A percentile compares a stretch with the other conserved stretches of the same genome.
Evolutionary conservation across 176 grass and related monocot species (phyloP).

Genomic region (Ensete glaucum): DNA sequence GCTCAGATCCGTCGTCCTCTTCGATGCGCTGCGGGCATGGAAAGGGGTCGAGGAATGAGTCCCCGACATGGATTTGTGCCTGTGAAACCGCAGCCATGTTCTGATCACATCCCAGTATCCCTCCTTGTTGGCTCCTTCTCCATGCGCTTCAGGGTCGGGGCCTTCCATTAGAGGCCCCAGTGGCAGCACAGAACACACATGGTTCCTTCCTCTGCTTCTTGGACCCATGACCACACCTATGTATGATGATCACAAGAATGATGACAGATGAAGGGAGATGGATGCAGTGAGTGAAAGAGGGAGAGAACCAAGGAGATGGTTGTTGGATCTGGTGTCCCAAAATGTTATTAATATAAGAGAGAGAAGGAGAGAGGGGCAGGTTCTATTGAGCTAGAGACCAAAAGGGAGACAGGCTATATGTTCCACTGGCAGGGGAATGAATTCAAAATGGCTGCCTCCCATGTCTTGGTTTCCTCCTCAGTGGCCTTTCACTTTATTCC

Average conservation of each 20-base stretch:
- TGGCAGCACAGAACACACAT: slow-evolving; percentile 17
- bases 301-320: not conserved
- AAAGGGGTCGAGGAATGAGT: not conserved
- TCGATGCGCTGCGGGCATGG: not conserved
- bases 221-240: slow-evolving; percentile 15
- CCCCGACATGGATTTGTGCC: slow-evolving; percentile 16
- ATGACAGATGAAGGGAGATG: slow-evolving; percentile 6
- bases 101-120: slow-evolving; percentile 24
- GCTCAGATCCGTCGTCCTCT: slow-evolving; percentile 18
- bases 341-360: slow-evolving; percentile 5
- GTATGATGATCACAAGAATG: slow-evolving; percentile 7
- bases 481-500: slow-evolving; percentile 16
- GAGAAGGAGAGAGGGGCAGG: not conserved
- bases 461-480: slow-evolving; percentile 1
- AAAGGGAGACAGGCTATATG: slow-evolving; percentile 14
- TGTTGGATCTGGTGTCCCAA: slow-evolving; percentile 9
- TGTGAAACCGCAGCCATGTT: slow-evolving; percentile 26
- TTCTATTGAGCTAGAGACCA: slow-evolving; percentile 23
- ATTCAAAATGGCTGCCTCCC: not conserved
- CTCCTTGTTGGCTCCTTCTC: slow-evolving; percentile 26
- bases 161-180: slow-evolving; percentile 29
- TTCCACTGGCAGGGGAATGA: slow-evolving; percentile 10
- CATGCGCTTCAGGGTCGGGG: slow-evolving; percentile 28
- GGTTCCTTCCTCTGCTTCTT: slow-evolving; percentile 19
- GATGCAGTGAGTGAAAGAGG: not conserved